Percentiles rank a stretch among this genome's conserved stretches.
phyloP scores from a whole-genome alignment of 2,329 filamentous ascomycete genomes.

The Blastomyces parvus region DNA sequence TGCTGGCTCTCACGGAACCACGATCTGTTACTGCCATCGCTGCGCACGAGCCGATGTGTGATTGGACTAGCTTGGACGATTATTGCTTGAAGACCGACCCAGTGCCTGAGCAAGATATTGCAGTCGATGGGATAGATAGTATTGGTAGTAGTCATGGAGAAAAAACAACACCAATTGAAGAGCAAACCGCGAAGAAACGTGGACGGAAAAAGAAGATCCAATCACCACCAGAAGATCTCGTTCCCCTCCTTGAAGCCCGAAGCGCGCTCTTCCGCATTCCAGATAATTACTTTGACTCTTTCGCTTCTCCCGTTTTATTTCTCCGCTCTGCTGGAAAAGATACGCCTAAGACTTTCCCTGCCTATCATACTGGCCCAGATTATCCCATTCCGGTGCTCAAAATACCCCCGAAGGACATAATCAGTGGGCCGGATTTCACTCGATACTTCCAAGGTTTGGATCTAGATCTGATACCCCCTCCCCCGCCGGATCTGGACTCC shows the following conservation, averaged over 20 bases:
- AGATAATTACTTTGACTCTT: conserved; percentile 35
- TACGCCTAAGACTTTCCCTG: conserved; percentile 27
- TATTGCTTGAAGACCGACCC: conserved; percentile 22
- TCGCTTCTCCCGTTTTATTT: conserved; percentile 36
- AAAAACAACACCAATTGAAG: not conserved
- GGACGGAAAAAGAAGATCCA: conserved; percentile 15
- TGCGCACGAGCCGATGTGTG: conserved; percentile 29
- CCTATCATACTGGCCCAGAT: conserved; percentile 26
- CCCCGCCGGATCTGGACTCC: not conserved
- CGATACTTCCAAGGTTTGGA: conserved; percentile 5
- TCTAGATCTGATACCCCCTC: not conserved
- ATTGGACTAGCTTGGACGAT: conserved; percentile 36
- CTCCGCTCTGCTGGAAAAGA: conserved; percentile 35
- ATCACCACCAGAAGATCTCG: conserved; percentile 24
- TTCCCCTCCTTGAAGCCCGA: conserved; percentile 29
- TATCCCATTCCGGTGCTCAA: conserved; percentile 28
- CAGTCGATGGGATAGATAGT: not conserved
- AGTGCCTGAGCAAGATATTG: not conserved
- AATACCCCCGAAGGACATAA: conserved; percentile 9
- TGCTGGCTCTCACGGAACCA: conserved; percentile 36
- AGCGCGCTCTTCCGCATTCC: conserved; percentile 29
- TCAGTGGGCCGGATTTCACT: conserved; percentile 5
- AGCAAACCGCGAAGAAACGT: conserved; percentile 8
- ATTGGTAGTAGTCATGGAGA: conserved; percentile 7
- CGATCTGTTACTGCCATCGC: conserved; percentile 27